These are phyloP conservation scores for Cymbidium sinense DNA, from an alignment of 106 monocot genomes.

Conservation along the genomic window DNA sequence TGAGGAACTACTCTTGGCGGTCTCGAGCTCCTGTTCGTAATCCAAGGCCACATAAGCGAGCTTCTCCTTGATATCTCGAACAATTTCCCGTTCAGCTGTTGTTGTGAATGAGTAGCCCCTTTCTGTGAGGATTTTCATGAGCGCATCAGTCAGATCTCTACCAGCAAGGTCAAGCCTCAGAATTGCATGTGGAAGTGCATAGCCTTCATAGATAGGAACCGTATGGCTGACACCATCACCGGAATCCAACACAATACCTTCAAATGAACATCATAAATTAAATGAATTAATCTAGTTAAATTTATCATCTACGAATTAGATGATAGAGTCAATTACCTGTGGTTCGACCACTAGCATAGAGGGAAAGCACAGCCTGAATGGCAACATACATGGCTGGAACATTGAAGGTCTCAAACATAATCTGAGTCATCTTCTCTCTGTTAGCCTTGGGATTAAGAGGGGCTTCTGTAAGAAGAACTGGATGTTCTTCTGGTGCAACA, in stretches of 20 bases:
- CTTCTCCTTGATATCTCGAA: slow-evolving; percentile 13
- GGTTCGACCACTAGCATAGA: slow-evolving; percentile 37
- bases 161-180: slow-evolving; percentile 9
- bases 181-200: slow-evolving; percentile 5
- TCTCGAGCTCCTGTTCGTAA: slow-evolving; percentile 4
- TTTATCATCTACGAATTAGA: no score
- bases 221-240: slow-evolving; percentile 11
- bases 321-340: slow-evolving; percentile 14
- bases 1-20: neutral
- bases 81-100: slow-evolving; percentile 10
- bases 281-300: no score
- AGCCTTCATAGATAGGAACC: slow-evolving; percentile 10
- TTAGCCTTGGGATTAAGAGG: slow-evolving; percentile 40
- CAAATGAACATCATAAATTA: no score
- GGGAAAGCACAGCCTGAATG: slow-evolving; percentile 37
- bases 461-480: slow-evolving; percentile 33
- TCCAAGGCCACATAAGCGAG: slow-evolving; percentile 7
- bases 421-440: slow-evolving; percentile 40
- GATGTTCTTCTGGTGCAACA: slow-evolving; percentile 36
- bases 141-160: neutral
- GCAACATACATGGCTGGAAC: slow-evolving; percentile 37
- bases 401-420: slow-evolving; percentile 40
- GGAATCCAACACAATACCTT: slow-evolving; percentile 9
- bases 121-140: slow-evolving; percentile 8
- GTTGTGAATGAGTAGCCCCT: slow-evolving; percentile 13